phyloP scores from a whole-genome alignment of 1,284 basidiomycete species.

The Cutaneotrichosporon curvatum region DNA sequence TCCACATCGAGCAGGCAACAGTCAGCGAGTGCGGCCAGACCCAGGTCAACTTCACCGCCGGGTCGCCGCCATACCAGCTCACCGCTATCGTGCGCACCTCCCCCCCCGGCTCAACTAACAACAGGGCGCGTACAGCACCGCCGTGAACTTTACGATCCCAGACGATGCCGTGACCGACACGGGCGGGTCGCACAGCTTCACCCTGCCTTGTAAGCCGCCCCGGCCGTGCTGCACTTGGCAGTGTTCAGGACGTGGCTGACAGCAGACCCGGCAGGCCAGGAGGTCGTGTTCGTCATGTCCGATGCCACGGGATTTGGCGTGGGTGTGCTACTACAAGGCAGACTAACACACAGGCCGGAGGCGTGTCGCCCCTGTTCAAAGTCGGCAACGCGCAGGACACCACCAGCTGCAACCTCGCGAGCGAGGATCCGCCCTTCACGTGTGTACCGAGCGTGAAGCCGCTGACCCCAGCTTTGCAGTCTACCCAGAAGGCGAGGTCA shows the following conservation, averaged over 20 bases:
- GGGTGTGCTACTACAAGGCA: constrained; percentile 7
- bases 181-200: neutral
- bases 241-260: neutral
- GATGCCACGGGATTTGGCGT: constrained; percentile 35
- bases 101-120: neutral
- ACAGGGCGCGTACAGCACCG: constrained; percentile 36
- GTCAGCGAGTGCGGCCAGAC: constrained; percentile 25
- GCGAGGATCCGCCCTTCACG: constrained; percentile 4
- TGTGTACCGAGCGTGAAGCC: neutral
- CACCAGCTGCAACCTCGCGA: constrained; percentile 23
- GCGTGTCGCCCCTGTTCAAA: constrained; percentile 27
- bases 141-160: constrained; percentile 29
- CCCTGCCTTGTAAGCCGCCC: no score
- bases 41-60: constrained; percentile 25
- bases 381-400: constrained; percentile 16
- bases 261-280: no score
- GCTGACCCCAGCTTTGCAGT: constrained; percentile 4
- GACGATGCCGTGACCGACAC: constrained; percentile 17
- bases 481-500: neutral
- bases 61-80: constrained; percentile 28
- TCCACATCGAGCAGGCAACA: constrained; percentile 16
- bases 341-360: constrained; percentile 30
- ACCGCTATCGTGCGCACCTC: constrained; percentile 26
- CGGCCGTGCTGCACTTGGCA: no score
- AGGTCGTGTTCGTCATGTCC: constrained; percentile 36